Conservation (phyloP, 2,329 filamentous ascomycete species). For the Epichloe scottii region DNA sequence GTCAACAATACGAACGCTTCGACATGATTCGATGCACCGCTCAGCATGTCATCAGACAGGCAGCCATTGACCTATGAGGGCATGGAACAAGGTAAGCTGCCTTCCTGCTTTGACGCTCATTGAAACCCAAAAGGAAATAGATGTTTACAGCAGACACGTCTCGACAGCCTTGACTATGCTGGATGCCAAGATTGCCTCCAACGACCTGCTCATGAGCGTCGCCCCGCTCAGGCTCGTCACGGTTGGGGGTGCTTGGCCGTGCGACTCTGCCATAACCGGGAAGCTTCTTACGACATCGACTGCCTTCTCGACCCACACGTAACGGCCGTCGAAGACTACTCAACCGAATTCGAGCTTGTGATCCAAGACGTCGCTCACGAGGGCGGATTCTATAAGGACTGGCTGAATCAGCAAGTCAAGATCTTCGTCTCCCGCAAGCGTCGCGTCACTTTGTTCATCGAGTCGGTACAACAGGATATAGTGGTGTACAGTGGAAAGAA, state of each 20-base stretch:
- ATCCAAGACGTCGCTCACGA: slow-evolving; percentile 7
- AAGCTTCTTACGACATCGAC: slow-evolving; percentile 14
- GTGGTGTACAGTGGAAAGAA: slow-evolving; percentile 12
- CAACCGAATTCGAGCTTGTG: slow-evolving; percentile 8
- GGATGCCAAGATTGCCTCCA: slow-evolving; percentile 12
- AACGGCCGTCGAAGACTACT: slow-evolving; percentile 11
- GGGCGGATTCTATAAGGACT: slow-evolving; percentile 7
- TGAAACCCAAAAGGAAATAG: neutral
- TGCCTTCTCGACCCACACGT: slow-evolving; percentile 15
- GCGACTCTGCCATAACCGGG: slow-evolving; percentile 11
- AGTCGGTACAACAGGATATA: slow-evolving; percentile 13
- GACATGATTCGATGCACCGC: neutral
- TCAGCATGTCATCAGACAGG: neutral
- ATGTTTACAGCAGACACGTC: neutral
- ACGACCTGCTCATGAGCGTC: slow-evolving; percentile 15
- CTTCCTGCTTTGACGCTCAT: neutral
- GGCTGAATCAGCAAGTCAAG: slow-evolving; percentile 14
- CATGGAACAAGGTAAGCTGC: slow-evolving; percentile 1
- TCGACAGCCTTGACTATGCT: slow-evolving; percentile 11
- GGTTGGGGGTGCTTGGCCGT: slow-evolving; percentile 14
- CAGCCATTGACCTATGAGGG: neutral
- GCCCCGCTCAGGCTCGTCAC: slow-evolving; percentile 16
- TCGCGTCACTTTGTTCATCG: slow-evolving; percentile 12
- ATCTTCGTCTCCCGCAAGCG: slow-evolving; percentile 10
- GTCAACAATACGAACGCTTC: neutral